A percentile compares a stretch with the other conserved stretches of the same genome.
These are phyloP conservation scores for Pseudognaphalium luteoalbum DNA, from an alignment of 129 eudicot genomes.

Conservation along the genomic window DNA sequence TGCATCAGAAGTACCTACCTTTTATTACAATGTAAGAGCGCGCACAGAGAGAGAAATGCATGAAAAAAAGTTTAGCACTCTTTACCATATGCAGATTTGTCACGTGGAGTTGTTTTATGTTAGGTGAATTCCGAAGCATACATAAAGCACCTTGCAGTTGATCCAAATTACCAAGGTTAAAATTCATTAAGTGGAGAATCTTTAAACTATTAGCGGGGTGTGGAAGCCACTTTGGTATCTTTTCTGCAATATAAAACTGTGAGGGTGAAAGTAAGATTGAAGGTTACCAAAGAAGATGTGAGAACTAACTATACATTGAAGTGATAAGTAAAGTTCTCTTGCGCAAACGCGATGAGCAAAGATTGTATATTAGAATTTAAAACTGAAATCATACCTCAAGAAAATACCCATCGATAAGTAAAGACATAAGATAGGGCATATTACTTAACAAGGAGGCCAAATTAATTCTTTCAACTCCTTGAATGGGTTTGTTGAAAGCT, in stretches of 20 bases:
- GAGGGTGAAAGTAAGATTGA: too few species aligned
- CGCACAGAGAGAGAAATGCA: too few species aligned
- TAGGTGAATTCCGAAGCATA: constrained; percentile 22
- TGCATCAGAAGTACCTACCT: neutral
- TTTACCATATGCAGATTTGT: neutral
- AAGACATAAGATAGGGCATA: too few species aligned
- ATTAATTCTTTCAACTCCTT: neutral
- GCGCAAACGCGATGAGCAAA: too few species aligned
- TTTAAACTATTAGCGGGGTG: neutral
- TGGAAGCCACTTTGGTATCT: constrained; percentile 18
- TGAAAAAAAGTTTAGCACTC: too few species aligned
- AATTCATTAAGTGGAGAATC: neutral
- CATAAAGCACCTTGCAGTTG: constrained; percentile 23
- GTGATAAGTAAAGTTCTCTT: too few species aligned
- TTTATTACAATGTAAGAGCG: too few species aligned
- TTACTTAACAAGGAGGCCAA: neutral
- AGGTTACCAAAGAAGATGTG: too few species aligned
- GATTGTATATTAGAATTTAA: neutral
- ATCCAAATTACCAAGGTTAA: constrained; percentile 6
- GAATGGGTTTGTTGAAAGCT: neutral
- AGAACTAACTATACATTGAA: too few species aligned
- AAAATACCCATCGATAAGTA: too few species aligned
- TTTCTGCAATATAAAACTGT: constrained; percentile 5
- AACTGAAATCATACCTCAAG: neutral
- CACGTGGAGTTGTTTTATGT: neutral